phyloP scores from a whole-genome alignment of 75 land plant species.

The Isoetes taiwanensis region DNA sequence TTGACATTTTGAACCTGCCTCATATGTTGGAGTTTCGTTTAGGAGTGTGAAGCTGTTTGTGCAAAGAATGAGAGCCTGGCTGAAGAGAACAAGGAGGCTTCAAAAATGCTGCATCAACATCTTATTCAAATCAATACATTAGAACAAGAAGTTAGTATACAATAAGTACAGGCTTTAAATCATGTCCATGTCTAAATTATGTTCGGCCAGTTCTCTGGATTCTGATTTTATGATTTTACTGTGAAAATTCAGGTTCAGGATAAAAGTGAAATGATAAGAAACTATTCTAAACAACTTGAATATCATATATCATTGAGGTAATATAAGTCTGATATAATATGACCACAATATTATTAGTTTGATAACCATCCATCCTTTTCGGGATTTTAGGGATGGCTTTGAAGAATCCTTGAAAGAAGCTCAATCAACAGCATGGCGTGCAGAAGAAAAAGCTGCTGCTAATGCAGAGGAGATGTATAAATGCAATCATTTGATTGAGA shows the following conservation, averaged over 20 bases:
- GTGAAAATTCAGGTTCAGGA: conserved; percentile 21
- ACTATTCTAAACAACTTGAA: conserved; percentile 22
- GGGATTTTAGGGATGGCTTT: too few relatives aligned
- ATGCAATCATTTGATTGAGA: conserved; percentile 24
- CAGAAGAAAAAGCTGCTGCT: conserved; percentile 23
- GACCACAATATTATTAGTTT: too few relatives aligned
- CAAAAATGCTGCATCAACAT: conserved; percentile 20
- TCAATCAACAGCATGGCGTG: conserved; percentile 29
- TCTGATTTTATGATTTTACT: neutral
- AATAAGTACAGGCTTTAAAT: neutral
- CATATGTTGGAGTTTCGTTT: neutral
- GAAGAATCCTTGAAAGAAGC: conserved; percentile 28
- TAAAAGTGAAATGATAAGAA: conserved; percentile 22
- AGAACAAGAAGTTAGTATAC: conserved; percentile 23
- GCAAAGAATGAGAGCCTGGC: conserved; percentile 16
- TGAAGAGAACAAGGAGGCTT: conserved; percentile 14
- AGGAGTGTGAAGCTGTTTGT: conserved; percentile 25
- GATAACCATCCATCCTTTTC: too few relatives aligned
- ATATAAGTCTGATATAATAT: too few relatives aligned
- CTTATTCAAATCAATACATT: conserved; percentile 25
- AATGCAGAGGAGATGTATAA: conserved; percentile 17
- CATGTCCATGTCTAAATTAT: neutral
- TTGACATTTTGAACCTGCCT: neutral
- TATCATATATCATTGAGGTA: conserved; percentile 18
- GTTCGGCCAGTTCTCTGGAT: neutral